phyloP scores from a whole-genome alignment of 73 alveolate species.

The Paramecium bursaria region DNA sequence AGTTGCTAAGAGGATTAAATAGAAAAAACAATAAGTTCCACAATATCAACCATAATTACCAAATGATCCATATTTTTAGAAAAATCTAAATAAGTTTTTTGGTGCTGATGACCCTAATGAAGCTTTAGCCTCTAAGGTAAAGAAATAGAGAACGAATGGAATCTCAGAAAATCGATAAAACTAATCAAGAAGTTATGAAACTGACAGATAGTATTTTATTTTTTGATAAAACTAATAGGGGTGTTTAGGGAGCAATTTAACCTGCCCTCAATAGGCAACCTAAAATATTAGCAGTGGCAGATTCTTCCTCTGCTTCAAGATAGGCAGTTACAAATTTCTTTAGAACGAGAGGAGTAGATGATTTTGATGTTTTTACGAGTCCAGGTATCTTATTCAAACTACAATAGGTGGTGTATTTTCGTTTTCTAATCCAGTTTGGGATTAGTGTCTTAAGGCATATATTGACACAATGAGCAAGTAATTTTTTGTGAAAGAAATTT shows the following conservation, averaged over 20 bases:
- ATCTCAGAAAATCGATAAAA: too few species aligned
- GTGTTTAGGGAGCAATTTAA: neutral
- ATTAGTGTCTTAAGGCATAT: slow-evolving; percentile 14
- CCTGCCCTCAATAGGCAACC: neutral
- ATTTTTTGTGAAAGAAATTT: slow-evolving; percentile 7
- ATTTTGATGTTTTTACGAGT: slow-evolving; percentile 39
- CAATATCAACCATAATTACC: neutral
- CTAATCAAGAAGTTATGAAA: too few species aligned
- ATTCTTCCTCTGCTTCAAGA: slow-evolving; percentile 34
- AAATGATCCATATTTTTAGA: slow-evolving; percentile 33
- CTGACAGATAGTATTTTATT: neutral
- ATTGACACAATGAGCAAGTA: slow-evolving; percentile 40
- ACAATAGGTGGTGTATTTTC: too few species aligned
- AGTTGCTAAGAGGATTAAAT: too few species aligned
- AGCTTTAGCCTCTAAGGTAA: too few species aligned
- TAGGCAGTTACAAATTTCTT: neutral
- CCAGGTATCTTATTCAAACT: slow-evolving; percentile 43
- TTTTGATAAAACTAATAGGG: neutral
- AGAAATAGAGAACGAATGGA: too few species aligned
- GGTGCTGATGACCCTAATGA: slow-evolving; percentile 25
- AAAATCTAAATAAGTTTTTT: slow-evolving; percentile 14
- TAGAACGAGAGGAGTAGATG: slow-evolving; percentile 58
- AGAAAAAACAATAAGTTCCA: slow-evolving; percentile 7
- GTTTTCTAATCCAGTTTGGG: slow-evolving; percentile 22
- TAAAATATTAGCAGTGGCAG: slow-evolving; percentile 36